These are phyloP conservation scores for Iris macrosiphon DNA, from an alignment of 106 monocot species.

Conservation along the genomic window DNA sequence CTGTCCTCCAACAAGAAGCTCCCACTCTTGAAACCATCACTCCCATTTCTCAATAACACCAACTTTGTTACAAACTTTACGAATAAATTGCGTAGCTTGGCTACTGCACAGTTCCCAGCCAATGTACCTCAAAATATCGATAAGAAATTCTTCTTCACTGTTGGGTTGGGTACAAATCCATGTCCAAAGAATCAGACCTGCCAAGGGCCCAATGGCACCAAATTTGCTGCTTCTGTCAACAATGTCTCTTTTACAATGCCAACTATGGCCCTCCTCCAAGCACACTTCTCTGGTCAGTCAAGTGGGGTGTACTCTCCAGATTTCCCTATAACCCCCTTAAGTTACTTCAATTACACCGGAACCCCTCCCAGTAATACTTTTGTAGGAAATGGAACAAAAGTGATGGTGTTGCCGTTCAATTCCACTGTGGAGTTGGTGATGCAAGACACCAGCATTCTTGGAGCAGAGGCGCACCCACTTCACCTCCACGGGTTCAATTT, in stretches of 20 bases:
- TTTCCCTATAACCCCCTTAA: slow-evolving; percentile 28
- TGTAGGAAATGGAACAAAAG: slow-evolving; percentile 26
- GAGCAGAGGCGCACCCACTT: slow-evolving; percentile 49
- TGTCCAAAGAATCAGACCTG: slow-evolving; percentile 40
- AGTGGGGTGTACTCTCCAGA: slow-evolving; percentile 24
- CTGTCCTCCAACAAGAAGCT: not conserved
- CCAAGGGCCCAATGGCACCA: slow-evolving; percentile 50
- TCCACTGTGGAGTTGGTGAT: slow-evolving; percentile 46
- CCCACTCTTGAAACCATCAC: slow-evolving; percentile 18
- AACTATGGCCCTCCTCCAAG: slow-evolving; percentile 25
- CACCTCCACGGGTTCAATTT: slow-evolving; percentile 58
- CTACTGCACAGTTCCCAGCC: slow-evolving; percentile 15
- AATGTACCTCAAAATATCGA: slow-evolving; percentile 27
- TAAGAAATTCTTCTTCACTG: slow-evolving; percentile 33
- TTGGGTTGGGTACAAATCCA: slow-evolving; percentile 41
- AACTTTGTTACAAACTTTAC: slow-evolving; percentile 24
- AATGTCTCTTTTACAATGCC: slow-evolving; percentile 42
- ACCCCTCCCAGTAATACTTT: slow-evolving; percentile 40
- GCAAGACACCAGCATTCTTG: slow-evolving; percentile 49
- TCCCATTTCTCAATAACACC: slow-evolving; percentile 47
- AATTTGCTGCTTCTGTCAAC: slow-evolving; percentile 48
- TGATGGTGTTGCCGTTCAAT: slow-evolving; percentile 29
- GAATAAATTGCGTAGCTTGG: slow-evolving; percentile 26
- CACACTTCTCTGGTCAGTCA: slow-evolving; percentile 21
- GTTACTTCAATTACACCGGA: slow-evolving; percentile 38